Evolutionary conservation across 225 moss, liverwort and hornwort genomes (phyloP).

Genomic region (Bryoerythrophyllum caledonicum): DNA sequence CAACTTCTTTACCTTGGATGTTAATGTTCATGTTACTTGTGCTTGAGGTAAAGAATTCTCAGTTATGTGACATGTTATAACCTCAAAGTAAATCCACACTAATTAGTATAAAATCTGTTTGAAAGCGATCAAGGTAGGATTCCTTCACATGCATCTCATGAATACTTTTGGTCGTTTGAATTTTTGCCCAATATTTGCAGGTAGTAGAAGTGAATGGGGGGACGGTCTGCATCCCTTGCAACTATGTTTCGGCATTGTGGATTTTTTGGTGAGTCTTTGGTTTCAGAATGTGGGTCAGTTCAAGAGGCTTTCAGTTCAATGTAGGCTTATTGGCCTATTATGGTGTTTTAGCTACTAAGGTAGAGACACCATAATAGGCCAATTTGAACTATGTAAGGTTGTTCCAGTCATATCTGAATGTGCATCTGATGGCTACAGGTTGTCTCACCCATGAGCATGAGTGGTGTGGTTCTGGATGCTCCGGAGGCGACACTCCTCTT

Average conservation of each 20-base stretch:
- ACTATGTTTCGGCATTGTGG: conserved; percentile 81
- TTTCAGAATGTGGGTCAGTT: neutral
- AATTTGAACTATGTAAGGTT: too few relatives aligned
- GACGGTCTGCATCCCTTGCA: conserved; percentile 84
- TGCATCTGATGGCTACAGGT: conserved; percentile 61
- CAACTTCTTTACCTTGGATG: too few relatives aligned
- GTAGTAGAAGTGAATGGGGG: conserved; percentile 69
- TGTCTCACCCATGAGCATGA: conserved; percentile 81
- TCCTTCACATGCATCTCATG: conserved; percentile 3
- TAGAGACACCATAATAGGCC: neutral
- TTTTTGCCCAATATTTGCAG: conserved; percentile 49
- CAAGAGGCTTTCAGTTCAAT: neutral
- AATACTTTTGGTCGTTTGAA: conserved; percentile 6
- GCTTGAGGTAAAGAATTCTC: too few relatives aligned
- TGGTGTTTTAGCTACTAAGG: neutral
- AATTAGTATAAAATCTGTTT: neutral
- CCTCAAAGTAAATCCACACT: too few relatives aligned
- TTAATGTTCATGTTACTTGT: too few relatives aligned
- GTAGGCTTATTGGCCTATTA: too few relatives aligned
- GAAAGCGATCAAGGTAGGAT: neutral
- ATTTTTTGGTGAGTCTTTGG: conserved; percentile 67
- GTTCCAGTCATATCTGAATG: conserved; percentile 6
- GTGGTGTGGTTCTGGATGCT: conserved; percentile 88
- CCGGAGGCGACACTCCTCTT: conserved; percentile 87
- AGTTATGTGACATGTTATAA: too few relatives aligned